phyloP scores from a whole-genome alignment of 2,329 filamentous ascomycete genomes.

The Neofusicoccum cordaticola region DNA sequence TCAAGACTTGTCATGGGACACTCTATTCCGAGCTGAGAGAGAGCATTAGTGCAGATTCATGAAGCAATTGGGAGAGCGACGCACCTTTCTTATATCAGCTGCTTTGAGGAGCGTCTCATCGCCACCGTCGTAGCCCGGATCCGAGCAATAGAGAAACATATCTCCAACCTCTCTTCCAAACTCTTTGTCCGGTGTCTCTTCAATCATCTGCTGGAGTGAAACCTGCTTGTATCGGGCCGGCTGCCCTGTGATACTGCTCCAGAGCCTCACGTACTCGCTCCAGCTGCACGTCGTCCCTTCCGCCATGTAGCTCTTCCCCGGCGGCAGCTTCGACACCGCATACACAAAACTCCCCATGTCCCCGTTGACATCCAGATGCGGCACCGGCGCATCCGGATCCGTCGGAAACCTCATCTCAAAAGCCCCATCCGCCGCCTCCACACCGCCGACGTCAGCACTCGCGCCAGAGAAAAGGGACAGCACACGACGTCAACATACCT shows the following conservation, averaged over 20 bases:
- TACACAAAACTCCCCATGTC: constrained; percentile 5
- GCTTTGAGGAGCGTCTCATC: constrained; percentile 19
- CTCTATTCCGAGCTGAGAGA: constrained; percentile 41
- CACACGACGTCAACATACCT: neutral
- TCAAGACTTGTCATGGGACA: constrained; percentile 31
- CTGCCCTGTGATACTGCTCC: neutral
- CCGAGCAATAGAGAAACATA: constrained; percentile 49
- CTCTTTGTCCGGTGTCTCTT: constrained; percentile 37
- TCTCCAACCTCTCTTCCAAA: constrained; percentile 44
- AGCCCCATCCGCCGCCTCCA: neutral
- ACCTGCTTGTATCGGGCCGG: constrained; percentile 23
- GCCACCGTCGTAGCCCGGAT: constrained; percentile 51
- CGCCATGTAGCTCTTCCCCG: neutral
- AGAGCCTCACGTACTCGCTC: constrained; percentile 11
- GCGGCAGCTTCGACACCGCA: neutral
- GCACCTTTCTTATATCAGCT: neutral
- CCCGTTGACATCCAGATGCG: neutral
- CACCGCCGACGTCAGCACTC: neutral
- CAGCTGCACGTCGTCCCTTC: constrained; percentile 2
- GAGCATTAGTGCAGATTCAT: constrained; percentile 22
- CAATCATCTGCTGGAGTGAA: constrained; percentile 42
- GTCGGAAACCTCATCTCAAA: neutral
- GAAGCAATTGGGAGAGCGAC: neutral
- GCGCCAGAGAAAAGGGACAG: neutral
- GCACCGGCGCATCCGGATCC: neutral